Evolutionary conservation across 768 basidiomycete species (phyloP), one percentile per base, ranked within the genome.

Genomic region (Tylopilus plumbeoviolaceoides): DNA sequence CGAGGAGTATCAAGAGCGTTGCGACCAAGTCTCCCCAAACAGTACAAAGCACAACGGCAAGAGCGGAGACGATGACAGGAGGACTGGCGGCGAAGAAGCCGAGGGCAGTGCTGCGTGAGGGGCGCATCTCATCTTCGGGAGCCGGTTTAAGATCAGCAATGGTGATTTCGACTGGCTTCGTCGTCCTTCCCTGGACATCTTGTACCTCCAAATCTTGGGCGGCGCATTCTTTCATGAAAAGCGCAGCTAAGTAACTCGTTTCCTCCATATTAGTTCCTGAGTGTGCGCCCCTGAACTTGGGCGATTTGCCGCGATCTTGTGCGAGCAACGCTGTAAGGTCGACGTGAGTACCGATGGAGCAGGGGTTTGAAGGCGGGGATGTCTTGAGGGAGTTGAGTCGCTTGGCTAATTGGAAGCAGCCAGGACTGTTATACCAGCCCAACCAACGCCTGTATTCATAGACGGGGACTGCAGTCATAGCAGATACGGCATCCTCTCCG

Each of bases 281-380:
- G 69, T 23, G 82, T 59, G 89, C 84, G 0, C 87, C 82, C 54
- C 89, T 82, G 68, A 79, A 92, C 62, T 89, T 91, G 44, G 88
- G 89, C 1, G 69, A 69, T 11, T 47, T 54, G 43, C 25, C 44
- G 4, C 48, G 35, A 23, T 55, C 59, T 25, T 53, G 10, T 17
- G 54, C 59, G 6, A 71, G 54, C 17, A 67, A 21, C 1, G 44
- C 12, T 2, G 56, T 55, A 10, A 66, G 66, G 10, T 70, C 60
- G 4, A 44, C 43, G 14, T 61, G 44, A 25, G 9, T 15, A 33
- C 12, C 33, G 33, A 12, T 15, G 33, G 33, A 33, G 11, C 14
- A 2, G 33, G 12, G 9, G 14, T 33, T 33, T 4, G 33, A 33
- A 15, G 67, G 40, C 2, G 30, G n/a, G 17, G 52, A 53, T 18